Evolutionary conservation across 208 protist genomes (phyloP).

Genomic region (Vickermania ingenoplastis): DNA sequence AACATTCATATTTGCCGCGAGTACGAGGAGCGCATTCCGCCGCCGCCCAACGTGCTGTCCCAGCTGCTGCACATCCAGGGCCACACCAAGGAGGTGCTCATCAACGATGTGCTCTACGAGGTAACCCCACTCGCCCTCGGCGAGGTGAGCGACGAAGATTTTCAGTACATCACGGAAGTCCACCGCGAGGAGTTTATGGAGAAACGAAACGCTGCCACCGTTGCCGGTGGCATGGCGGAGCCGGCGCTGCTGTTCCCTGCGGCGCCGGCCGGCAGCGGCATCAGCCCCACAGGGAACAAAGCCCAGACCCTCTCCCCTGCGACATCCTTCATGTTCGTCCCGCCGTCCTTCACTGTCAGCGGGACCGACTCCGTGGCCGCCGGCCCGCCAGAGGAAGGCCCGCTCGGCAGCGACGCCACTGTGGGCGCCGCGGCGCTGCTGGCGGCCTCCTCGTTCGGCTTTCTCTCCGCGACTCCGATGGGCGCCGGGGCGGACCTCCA

Average conservation of each 20-base stretch:
- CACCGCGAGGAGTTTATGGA: conserved; percentile 15
- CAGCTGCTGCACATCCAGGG: conserved; percentile 33
- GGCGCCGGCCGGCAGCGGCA: neutral
- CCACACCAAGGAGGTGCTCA: conserved; percentile 47
- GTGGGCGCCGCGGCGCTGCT: neutral
- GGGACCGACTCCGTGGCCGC: neutral
- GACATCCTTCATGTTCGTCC: too few relatives aligned
- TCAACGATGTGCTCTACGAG: conserved; percentile 66
- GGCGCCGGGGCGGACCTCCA: neutral
- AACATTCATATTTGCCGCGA: conserved; percentile 89
- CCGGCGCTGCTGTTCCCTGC: neutral
- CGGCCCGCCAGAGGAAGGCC: neutral
- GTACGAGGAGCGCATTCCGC: conserved; percentile 66
- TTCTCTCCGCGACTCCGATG: neutral
- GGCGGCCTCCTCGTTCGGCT: neutral
- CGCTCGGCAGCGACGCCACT: neutral
- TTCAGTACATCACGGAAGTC: conserved; percentile 48
- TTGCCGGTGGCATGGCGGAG: neutral
- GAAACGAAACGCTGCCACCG: neutral
- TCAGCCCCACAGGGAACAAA: neutral
- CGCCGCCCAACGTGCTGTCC: conserved; percentile 50
- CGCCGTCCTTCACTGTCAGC: neutral
- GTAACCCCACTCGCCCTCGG: conserved; percentile 53
- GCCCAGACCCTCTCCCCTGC: neutral
- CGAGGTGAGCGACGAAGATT: conserved; percentile 64